Evolutionary conservation across 805 yeast species (phyloP).

Genomic region (Sugiyamaella marilandica): DNA sequence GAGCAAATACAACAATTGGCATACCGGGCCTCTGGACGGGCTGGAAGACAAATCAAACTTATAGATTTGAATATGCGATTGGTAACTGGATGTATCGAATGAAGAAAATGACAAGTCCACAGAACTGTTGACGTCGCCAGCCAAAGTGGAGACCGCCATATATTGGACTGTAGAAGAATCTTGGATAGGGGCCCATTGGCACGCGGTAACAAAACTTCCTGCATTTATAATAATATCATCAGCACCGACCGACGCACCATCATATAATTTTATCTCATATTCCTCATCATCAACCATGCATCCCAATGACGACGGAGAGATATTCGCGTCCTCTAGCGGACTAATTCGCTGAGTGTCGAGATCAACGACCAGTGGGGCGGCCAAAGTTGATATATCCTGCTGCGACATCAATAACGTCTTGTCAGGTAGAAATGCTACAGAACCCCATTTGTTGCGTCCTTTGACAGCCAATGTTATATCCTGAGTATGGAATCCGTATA

Average conservation of each 20-base stretch:
- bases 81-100: constrained; percentile 9
- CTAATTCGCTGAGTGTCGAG: too few relatives aligned
- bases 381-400: too few relatives aligned
- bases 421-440: constrained; percentile 41
- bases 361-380: too few relatives aligned
- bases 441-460: constrained; percentile 49
- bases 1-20: constrained; percentile 26
- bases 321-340: too few relatives aligned
- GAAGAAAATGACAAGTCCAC: constrained; percentile 9
- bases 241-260: neutral
- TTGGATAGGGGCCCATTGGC: constrained; percentile 44
- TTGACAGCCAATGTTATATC: constrained; percentile 41
- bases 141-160: constrained; percentile 49
- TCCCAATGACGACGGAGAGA: too few relatives aligned
- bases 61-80: constrained; percentile 19
- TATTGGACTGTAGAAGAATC: constrained; percentile 32
- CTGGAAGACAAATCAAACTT: constrained; percentile 23
- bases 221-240: constrained; percentile 42
- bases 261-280: neutral
- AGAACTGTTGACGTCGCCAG: constrained; percentile 31
- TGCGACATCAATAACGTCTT: constrained; percentile 23
- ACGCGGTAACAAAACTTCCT: constrained; percentile 50
- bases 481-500: constrained; percentile 48
- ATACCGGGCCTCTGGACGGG: neutral
- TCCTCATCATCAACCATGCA: neutral